phyloP scores from a whole-genome alignment of 331 rosid genomes.

The Acacia concinna region DNA sequence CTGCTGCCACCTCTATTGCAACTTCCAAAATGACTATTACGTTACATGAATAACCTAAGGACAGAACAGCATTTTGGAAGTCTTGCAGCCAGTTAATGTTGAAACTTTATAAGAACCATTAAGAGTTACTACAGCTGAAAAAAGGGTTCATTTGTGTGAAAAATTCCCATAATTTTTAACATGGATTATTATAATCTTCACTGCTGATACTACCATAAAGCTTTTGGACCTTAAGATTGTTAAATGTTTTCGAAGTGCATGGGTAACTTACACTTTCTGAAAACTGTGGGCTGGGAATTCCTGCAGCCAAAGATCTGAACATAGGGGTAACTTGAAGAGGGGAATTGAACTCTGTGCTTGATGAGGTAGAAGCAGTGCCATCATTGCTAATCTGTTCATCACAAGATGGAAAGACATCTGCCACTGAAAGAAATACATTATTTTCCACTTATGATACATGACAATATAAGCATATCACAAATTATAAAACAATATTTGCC shows the following conservation, averaged over 20 bases:
- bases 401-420: conserved; percentile 46
- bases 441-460: conserved; percentile 24
- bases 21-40: neutral
- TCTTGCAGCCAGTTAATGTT: conserved; percentile 1
- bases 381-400: conserved; percentile 44
- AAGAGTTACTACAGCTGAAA: neutral
- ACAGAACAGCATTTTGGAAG: neutral
- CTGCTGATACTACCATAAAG: neutral
- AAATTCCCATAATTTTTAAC: neutral
- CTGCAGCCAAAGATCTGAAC: conserved; percentile 84
- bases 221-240: conserved; percentile 1
- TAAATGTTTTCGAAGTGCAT: neutral
- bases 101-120: neutral
- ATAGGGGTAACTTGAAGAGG: conserved; percentile 77
- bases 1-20: neutral
- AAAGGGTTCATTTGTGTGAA: conserved; percentile 9
- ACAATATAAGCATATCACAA: neutral
- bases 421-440: conserved; percentile 26
- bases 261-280: conserved; percentile 85
- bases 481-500: conserved; percentile 1
- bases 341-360: conserved; percentile 61
- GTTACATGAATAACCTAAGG: neutral
- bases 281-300: conserved; percentile 87
- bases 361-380: conserved; percentile 48
- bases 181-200: conserved; percentile 5